phyloP scores from a whole-genome alignment of 371 early-diverging fungal genomes.

The Mortierella polycephala region DNA sequence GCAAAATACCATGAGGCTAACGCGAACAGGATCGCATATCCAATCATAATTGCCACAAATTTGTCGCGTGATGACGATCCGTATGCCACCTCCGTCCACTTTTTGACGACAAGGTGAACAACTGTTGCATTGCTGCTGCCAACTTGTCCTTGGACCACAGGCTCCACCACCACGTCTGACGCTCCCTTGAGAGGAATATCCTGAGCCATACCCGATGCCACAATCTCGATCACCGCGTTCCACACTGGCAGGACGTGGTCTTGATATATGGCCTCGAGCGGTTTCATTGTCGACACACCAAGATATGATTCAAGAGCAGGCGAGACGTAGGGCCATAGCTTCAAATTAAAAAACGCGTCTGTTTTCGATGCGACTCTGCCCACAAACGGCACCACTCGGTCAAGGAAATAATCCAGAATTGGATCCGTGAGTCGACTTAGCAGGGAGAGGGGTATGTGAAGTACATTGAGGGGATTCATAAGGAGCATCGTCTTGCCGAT shows the following conservation, averaged over 20 bases:
- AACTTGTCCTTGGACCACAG: neutral
- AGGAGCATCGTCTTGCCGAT: constrained; percentile 72
- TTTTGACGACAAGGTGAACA: constrained; percentile 16
- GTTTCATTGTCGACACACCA: constrained; percentile 9
- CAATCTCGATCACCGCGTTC: constrained; percentile 24
- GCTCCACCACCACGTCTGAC: neutral
- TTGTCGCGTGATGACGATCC: constrained; percentile 53
- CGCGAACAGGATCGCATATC: constrained; percentile 47
- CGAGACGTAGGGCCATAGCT: constrained; percentile 1
- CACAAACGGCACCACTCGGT: constrained; percentile 52
- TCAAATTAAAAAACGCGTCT: neutral
- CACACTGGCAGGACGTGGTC: constrained; percentile 11
- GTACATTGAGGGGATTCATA: constrained; percentile 59
- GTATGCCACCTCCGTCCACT: constrained; percentile 38
- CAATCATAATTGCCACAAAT: constrained; percentile 47
- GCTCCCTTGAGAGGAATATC: neutral
- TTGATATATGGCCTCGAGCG: constrained; percentile 10
- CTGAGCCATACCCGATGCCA: constrained; percentile 1
- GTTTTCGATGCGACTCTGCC: constrained; percentile 3
- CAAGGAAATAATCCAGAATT: constrained; percentile 64
- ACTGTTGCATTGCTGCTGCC: constrained; percentile 8
- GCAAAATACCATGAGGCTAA: constrained; percentile 42
- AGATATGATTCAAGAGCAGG: constrained; percentile 4
- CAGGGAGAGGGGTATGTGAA: constrained; percentile 59
- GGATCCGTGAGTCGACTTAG: constrained; percentile 67